phyloP scores from a whole-genome alignment of 768 basidiomycete species.

The Phylloporus sp. region DNA sequence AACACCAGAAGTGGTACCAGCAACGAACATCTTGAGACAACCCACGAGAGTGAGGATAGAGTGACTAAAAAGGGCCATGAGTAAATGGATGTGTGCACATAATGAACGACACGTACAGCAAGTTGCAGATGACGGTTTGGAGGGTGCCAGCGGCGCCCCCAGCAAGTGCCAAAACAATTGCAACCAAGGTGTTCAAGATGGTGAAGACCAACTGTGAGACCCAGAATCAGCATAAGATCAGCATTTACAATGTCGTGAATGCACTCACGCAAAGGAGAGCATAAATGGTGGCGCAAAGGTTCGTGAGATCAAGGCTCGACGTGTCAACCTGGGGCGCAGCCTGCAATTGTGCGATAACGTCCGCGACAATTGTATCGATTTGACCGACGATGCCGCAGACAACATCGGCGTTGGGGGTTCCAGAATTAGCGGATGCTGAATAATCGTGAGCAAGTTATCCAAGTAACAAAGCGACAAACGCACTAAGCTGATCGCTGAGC shows the following conservation, averaged over 20 bases:
- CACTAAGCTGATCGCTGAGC: background rate
- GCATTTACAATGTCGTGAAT: too few relatives aligned
- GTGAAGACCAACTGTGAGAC: background rate
- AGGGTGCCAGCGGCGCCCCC: background rate
- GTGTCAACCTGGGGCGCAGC: background rate
- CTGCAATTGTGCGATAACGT: background rate
- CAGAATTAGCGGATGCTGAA: background rate
- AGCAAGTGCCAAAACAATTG: background rate
- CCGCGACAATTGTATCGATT: background rate
- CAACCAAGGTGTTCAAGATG: background rate
- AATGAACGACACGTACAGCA: background rate
- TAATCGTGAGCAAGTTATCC: background rate
- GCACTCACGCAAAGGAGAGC: conserved; percentile 4
- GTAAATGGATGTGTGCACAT: background rate
- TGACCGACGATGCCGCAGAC: conserved; percentile 1
- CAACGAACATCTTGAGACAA: conserved; percentile 3
- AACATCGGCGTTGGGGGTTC: background rate
- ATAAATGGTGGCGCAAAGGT: background rate
- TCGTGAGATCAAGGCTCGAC: background rate
- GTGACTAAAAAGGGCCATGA: background rate
- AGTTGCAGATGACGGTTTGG: background rate
- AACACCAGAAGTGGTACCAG: background rate
- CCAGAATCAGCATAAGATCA: background rate
- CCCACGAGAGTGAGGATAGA: background rate
- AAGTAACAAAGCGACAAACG: fast-evolving